Evolutionary conservation across 805 yeast genomes (phyloP).

Genomic region (Spencermartinsiella europaea): DNA sequence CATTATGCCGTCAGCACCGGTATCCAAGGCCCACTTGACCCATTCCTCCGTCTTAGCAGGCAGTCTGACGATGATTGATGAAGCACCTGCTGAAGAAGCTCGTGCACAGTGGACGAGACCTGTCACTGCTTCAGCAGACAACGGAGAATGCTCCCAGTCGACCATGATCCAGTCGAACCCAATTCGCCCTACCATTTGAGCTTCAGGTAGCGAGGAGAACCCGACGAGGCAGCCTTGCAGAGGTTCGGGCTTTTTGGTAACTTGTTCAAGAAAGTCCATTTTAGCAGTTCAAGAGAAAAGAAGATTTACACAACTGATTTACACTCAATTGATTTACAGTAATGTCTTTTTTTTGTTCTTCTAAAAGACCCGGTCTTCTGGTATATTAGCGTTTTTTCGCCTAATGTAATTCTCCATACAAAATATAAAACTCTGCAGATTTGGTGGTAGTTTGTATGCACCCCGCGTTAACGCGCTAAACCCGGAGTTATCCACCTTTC

Average conservation of each 20-base stretch:
- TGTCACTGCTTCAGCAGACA: constrained; percentile 1
- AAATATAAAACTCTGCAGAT: too few species aligned
- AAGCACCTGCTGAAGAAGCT: constrained; percentile 5
- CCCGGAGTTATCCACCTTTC: too few species aligned
- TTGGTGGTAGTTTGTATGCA: too few species aligned
- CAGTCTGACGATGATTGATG: constrained; percentile 4
- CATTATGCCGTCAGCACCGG: constrained; percentile 9
- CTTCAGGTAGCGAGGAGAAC: constrained; percentile 2
- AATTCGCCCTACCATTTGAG: constrained; percentile 5
- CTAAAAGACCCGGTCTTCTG: too few species aligned
- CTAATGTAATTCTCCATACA: too few species aligned
- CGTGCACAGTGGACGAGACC: constrained; percentile 3
- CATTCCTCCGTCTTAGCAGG: constrained; percentile 9
- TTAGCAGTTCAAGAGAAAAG: too few species aligned
- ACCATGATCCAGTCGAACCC: constrained; percentile 8
- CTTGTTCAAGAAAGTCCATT: constrained; percentile 2
- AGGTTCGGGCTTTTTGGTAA: neutral
- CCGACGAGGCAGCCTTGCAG: constrained; percentile 8
- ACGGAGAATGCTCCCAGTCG: constrained; percentile 9
- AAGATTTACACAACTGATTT: neutral
- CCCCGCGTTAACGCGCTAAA: too few species aligned
- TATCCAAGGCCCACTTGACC: constrained; percentile 8
- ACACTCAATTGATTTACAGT: neutral
- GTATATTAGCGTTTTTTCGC: too few species aligned
- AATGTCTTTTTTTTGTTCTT: too few species aligned